Conservation (phyloP, 148 eudicot genomes). For the Chenopodium suecicum region DNA sequence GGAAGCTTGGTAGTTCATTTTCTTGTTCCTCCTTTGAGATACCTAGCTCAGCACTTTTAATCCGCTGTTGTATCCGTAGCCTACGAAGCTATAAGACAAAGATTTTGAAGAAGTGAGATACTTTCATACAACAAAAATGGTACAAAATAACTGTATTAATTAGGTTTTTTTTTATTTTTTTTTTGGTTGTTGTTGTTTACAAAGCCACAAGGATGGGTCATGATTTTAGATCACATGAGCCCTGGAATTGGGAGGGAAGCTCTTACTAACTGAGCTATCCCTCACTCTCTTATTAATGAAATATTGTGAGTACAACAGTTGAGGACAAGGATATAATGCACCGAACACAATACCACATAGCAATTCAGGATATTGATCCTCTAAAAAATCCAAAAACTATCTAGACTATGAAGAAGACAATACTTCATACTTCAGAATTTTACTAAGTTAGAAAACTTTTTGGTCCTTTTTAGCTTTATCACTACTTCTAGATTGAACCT, state of each 20-base stretch:
- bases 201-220: too few species aligned
- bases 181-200: too few species aligned
- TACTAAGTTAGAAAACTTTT: neutral
- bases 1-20: conserved; percentile 81
- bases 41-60: conserved; percentile 75
- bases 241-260: too few species aligned
- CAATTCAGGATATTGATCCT: conserved; percentile 58
- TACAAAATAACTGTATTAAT: too few species aligned
- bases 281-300: too few species aligned
- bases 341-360: neutral
- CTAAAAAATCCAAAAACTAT: conserved; percentile 51
- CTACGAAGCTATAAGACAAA: conserved; percentile 67
- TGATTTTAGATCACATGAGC: too few species aligned
- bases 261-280: too few species aligned
- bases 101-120: conserved; percentile 2
- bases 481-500: neutral
- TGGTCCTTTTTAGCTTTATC: neutral
- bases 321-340: neutral
- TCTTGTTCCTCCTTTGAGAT: conserved; percentile 68
- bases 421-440: too few species aligned
- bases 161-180: too few species aligned
- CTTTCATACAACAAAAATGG: neutral
- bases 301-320: neutral
- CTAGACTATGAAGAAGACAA: too few species aligned
- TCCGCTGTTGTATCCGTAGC: conserved; percentile 87